phyloP scores from a whole-genome alignment of 495 filamentous ascomycete species.

The Talaromyces nanjingensis region DNA sequence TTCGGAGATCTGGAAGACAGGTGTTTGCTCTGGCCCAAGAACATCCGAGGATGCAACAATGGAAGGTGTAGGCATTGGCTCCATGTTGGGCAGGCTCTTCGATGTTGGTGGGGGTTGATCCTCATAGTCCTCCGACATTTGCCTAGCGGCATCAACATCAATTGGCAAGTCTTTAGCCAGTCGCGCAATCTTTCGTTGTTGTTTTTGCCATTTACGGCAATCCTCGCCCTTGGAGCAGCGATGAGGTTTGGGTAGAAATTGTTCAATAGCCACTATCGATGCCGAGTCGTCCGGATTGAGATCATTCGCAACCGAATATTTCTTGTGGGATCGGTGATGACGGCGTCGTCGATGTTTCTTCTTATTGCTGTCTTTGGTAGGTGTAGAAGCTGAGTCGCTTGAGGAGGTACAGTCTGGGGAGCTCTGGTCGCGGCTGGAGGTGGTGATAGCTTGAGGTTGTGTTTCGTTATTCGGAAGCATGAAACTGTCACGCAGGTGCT shows the following conservation, averaged over 20 bases:
- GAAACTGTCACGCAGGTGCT: slow-evolving; percentile 57
- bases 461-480: slow-evolving; percentile 21
- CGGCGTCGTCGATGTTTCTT: slow-evolving; percentile 31
- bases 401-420: slow-evolving; percentile 22
- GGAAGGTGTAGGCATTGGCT: slow-evolving; percentile 50
- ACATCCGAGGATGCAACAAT: slow-evolving; percentile 86
- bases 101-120: slow-evolving; percentile 43
- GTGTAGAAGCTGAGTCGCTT: slow-evolving; percentile 20
- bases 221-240: slow-evolving; percentile 84
- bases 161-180: slow-evolving; percentile 66
- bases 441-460: background rate
- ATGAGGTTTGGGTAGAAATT: slow-evolving; percentile 76
- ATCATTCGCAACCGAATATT: slow-evolving; percentile 48
- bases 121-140: slow-evolving; percentile 14
- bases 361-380: slow-evolving; percentile 23
- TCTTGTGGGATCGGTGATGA: slow-evolving; percentile 26
- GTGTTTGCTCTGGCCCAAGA: slow-evolving; percentile 52
- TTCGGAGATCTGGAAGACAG: slow-evolving; percentile 62
- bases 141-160: slow-evolving; percentile 23
- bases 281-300: slow-evolving; percentile 74
- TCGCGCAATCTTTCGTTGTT: slow-evolving; percentile 59
- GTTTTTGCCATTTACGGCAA: slow-evolving; percentile 71
- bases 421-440: background rate
- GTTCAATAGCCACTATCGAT: slow-evolving; percentile 88
- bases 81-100: slow-evolving; percentile 25